Conservation (phyloP, 2,329 filamentous ascomycete species). For the Plenodomus lindquistii region DNA sequence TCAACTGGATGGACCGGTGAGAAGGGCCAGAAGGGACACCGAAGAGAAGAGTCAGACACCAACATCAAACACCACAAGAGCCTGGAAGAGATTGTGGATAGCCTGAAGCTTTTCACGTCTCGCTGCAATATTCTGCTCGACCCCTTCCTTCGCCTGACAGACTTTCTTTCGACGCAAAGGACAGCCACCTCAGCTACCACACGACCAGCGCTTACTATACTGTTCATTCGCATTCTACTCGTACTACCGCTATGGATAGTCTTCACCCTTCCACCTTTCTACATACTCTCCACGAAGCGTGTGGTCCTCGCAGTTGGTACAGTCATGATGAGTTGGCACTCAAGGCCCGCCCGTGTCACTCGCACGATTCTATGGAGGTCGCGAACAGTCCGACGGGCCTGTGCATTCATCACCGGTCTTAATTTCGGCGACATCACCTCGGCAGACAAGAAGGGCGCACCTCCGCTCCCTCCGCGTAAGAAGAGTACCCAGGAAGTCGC, state of each 20-base stretch:
- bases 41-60: slow-evolving; percentile 58
- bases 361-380: slow-evolving; percentile 92
- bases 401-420: slow-evolving; percentile 77
- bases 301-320: slow-evolving; percentile 87
- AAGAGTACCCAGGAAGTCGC: slow-evolving; percentile 54
- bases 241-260: slow-evolving; percentile 87
- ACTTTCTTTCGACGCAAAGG: slow-evolving; percentile 88
- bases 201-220: slow-evolving; percentile 81
- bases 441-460: slow-evolving; percentile 34
- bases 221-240: slow-evolving; percentile 86
- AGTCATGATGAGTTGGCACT: slow-evolving; percentile 87
- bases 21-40: slow-evolving; percentile 59
- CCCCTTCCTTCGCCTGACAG: slow-evolving; percentile 83
- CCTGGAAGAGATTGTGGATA: slow-evolving; percentile 95
- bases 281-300: slow-evolving; percentile 83
- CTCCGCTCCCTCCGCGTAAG: slow-evolving; percentile 48
- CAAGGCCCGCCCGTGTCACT: slow-evolving; percentile 79
- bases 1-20: slow-evolving; percentile 77
- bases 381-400: slow-evolving; percentile 68
- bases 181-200: slow-evolving; percentile 92
- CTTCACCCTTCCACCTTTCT: slow-evolving; percentile 78
- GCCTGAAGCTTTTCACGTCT: slow-evolving; percentile 84
- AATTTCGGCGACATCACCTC: slow-evolving; percentile 61
- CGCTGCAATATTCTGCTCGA: slow-evolving; percentile 91
- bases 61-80: slow-evolving; percentile 86